Conservation (phyloP, 768 basidiomycete species). For the Chalciporus sphaerocephalus region DNA sequence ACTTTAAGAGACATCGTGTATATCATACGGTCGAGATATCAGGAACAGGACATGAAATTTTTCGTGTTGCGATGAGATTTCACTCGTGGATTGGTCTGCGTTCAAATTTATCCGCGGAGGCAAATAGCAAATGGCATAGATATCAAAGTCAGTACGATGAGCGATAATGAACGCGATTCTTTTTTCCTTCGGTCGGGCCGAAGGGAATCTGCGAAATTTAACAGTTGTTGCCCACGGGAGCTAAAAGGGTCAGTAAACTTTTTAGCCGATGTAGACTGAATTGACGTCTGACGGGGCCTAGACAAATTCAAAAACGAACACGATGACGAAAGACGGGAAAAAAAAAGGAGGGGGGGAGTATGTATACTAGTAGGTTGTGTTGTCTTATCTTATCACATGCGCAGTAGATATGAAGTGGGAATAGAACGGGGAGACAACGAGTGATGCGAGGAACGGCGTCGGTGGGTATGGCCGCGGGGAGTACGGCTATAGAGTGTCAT, state of each 20-base stretch:
- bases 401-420: slow-evolving; percentile 16
- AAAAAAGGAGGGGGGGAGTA: slow-evolving; percentile 13
- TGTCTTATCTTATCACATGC: slow-evolving; percentile 30
- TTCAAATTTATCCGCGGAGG: slow-evolving; percentile 8
- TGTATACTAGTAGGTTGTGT: slow-evolving; percentile 11
- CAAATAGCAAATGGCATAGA: no score
- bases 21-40: background rate
- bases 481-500: slow-evolving; percentile 18
- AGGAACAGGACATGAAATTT: background rate
- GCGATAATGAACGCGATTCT: background rate
- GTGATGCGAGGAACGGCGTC: slow-evolving; percentile 2
- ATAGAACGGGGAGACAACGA: slow-evolving; percentile 15
- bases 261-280: slow-evolving; percentile 13
- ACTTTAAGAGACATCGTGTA: background rate
- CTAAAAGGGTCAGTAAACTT: background rate
- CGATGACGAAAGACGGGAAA: slow-evolving; percentile 18
- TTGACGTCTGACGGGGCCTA: slow-evolving; percentile 6
- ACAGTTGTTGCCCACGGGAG: background rate
- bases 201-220: slow-evolving; percentile 3
- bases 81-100: no score
- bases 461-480: slow-evolving; percentile 14
- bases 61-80: background rate
- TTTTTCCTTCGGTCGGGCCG: slow-evolving; percentile 12
- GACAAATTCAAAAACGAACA: slow-evolving; percentile 8
- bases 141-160: background rate